These are phyloP conservation scores for Jackrogersella minutella DNA, from an alignment of 495 filamentous ascomycete genomes.

Conservation along the genomic window DNA sequence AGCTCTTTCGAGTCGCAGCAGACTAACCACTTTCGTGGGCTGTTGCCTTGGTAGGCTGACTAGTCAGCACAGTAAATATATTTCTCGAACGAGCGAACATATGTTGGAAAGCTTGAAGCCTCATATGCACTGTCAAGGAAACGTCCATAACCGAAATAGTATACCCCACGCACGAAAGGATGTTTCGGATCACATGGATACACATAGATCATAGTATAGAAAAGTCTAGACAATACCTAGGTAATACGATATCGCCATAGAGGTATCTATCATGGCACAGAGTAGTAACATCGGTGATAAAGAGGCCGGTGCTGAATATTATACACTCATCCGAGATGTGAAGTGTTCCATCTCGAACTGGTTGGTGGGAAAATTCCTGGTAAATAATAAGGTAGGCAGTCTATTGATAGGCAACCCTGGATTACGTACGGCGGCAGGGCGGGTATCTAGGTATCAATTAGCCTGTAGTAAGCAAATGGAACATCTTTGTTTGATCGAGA, in stretches of 20 bases:
- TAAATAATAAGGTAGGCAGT: no score
- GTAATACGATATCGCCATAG: no score
- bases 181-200: no score
- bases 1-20: background rate
- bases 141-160: background rate
- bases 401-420: no score
- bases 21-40: background rate
- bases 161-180: background rate
- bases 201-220: no score
- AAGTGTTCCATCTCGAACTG: background rate
- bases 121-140: background rate
- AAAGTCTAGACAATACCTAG: no score
- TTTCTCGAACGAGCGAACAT: no score
- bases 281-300: background rate
- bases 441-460: background rate
- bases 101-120: background rate
- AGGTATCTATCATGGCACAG: background rate
- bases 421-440: background rate
- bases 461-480: constrained; percentile 18
- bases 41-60: no score
- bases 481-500: background rate
- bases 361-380: constrained; percentile 5
- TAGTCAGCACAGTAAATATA: no score
- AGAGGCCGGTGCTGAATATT: background rate
- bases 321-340: background rate